Evolutionary conservation across 257 asterid genomes (phyloP).

Genomic region (Solanum appendiculatum): DNA sequence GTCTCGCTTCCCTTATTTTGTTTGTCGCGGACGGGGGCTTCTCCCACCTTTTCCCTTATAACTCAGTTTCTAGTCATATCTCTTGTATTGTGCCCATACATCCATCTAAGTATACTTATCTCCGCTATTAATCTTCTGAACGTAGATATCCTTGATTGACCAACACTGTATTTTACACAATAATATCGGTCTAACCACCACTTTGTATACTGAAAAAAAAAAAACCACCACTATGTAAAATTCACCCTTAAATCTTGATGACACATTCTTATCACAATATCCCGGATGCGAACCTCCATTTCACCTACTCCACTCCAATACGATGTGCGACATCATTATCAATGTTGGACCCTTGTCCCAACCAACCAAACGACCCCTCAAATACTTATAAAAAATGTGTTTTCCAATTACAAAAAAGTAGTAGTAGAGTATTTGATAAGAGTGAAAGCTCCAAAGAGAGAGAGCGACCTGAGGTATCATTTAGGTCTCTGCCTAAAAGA

Average conservation of each 20-base stretch:
- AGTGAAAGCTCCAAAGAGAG: background rate
- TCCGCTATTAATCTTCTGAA: background rate
- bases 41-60: background rate
- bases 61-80: background rate
- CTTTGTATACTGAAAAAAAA: too few relatives aligned
- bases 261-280: background rate
- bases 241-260: too few relatives aligned
- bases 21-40: background rate
- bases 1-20: background rate
- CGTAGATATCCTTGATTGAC: background rate
- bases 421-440: background rate
- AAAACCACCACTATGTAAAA: background rate
- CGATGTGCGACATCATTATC: background rate
- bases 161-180: background rate
- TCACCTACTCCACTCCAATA: background rate
- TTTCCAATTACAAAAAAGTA: background rate
- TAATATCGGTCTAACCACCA: background rate
- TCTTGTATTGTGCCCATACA: background rate
- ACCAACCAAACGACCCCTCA: background rate
- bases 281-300: background rate
- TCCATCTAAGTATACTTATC: background rate
- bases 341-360: background rate
- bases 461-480: background rate
- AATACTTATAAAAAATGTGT: background rate
- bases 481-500: background rate